These are phyloP conservation scores for Saccharomycopsis synnaedendra DNA, from an alignment of 805 yeast species.

Conservation along the genomic window DNA sequence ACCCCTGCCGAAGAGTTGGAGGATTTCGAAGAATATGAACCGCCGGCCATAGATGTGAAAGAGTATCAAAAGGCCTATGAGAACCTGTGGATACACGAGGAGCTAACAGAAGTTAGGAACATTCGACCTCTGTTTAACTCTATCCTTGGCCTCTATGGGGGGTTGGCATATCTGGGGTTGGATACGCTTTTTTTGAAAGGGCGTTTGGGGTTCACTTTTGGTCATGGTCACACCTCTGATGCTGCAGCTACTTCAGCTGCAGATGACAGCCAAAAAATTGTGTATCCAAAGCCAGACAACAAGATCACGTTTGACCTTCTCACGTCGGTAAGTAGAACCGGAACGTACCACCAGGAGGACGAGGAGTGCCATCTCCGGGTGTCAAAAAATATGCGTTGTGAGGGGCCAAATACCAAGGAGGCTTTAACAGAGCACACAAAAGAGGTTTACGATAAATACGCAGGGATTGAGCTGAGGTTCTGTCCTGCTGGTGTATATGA, in stretches of 20 bases:
- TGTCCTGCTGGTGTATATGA: constrained; percentile 99
- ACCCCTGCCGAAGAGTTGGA: constrained; percentile 24
- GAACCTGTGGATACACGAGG: constrained; percentile 79
- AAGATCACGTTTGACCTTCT: constrained; percentile 79
- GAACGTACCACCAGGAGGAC: constrained; percentile 91
- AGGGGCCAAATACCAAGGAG: constrained; percentile 21
- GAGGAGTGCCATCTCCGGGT: constrained; percentile 79
- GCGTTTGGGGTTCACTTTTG: constrained; percentile 77
- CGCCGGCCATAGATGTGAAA: constrained; percentile 25
- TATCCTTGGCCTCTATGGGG: constrained; percentile 69
- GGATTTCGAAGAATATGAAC: constrained; percentile 26
- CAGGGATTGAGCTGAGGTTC: constrained; percentile 85
- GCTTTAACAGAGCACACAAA: constrained; percentile 14
- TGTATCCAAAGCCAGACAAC: constrained; percentile 96
- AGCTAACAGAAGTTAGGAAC: constrained; percentile 76
- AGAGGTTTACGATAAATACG: constrained; percentile 49
- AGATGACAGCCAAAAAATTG: constrained; percentile 51
- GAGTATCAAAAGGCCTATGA: constrained; percentile 55
- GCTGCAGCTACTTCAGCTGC: constrained; percentile 65
- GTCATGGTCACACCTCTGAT: constrained; percentile 49
- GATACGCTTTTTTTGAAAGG: constrained; percentile 75
- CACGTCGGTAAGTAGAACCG: constrained; percentile 94
- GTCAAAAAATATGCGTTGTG: constrained; percentile 21
- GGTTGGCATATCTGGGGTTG: constrained; percentile 74
- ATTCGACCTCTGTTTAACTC: constrained; percentile 84